A percentile compares a stretch with the other conserved stretches of the same genome.
phyloP scores from a whole-genome alignment of 2,329 filamentous ascomycete species.

The Botrytis pseudocinerea region DNA sequence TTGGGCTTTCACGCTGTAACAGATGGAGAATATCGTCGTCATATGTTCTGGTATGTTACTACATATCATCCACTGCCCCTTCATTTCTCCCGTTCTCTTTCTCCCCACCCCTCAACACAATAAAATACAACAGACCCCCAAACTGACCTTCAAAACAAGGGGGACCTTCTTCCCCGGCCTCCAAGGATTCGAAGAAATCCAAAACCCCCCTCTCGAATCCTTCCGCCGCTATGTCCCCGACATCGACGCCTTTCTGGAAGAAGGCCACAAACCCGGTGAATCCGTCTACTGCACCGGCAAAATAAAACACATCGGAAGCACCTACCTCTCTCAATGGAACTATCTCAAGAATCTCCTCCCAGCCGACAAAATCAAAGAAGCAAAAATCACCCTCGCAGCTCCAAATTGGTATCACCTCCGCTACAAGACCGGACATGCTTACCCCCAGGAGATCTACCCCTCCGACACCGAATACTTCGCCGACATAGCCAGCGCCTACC shows the following conservation, averaged over 20 bases:
- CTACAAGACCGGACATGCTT: conserved; percentile 54
- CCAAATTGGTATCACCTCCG: conserved; percentile 71
- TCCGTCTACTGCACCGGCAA: conserved; percentile 49
- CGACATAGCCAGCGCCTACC: conserved; percentile 55
- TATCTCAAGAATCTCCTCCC: conserved; percentile 60
- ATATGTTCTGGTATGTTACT: conserved; percentile 37
- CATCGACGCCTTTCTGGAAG: conserved; percentile 46
- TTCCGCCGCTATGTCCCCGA: conserved; percentile 45
- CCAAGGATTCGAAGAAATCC: conserved; percentile 37
- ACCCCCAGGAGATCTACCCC: conserved; percentile 51
- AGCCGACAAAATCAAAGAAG: conserved; percentile 60
- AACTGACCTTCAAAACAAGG: conserved; percentile 18
- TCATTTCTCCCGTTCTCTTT: neutral
- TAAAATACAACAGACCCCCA: rapidly evolving
- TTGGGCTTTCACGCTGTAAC: conserved; percentile 58
- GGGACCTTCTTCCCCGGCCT: conserved; percentile 37
- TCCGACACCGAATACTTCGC: conserved; percentile 55
- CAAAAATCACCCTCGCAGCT: conserved; percentile 68
- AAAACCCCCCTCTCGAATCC: conserved; percentile 41
- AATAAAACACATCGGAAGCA: conserved; percentile 49
- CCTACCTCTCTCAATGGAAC: conserved; percentile 57
- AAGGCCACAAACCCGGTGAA: conserved; percentile 49
- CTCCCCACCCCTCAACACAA: neutral
- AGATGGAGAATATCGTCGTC: conserved; percentile 56
- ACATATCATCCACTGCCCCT: neutral